These are phyloP conservation scores for Arxiozyma heterogenica DNA, from an alignment of 1,139 yeast species.

Conservation along the genomic window DNA sequence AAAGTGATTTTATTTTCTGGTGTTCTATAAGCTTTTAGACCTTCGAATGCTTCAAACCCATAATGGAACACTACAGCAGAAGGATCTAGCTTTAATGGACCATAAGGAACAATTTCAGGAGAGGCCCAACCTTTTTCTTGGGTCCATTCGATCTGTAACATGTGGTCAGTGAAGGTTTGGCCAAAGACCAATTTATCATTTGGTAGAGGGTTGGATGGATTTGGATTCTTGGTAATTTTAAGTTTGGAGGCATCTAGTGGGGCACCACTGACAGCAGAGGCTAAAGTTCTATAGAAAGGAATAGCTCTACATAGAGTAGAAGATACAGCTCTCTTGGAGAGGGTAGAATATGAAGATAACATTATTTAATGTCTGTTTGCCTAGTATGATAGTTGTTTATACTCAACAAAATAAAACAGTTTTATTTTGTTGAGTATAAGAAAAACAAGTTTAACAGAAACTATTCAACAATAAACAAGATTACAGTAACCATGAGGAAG, in stretches of 20 bases:
- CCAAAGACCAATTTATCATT: slow-evolving; percentile 79
- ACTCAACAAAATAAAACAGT: too few relatives aligned
- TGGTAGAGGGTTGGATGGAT: slow-evolving; percentile 60
- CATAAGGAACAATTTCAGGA: slow-evolving; percentile 83
- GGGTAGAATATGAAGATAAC: background rate
- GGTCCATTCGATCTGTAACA: slow-evolving; percentile 82
- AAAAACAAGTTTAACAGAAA: too few relatives aligned
- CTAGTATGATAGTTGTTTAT: too few relatives aligned
- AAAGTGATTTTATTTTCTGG: slow-evolving; percentile 59
- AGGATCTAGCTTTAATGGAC: slow-evolving; percentile 67
- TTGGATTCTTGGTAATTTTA: slow-evolving; percentile 44
- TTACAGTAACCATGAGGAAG: too few relatives aligned
- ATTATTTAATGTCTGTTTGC: background rate
- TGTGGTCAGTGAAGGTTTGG: slow-evolving; percentile 79
- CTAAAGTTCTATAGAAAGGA: background rate
- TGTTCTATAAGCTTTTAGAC: slow-evolving; percentile 87
- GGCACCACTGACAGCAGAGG: slow-evolving; percentile 22
- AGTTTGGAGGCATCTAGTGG: slow-evolving; percentile 64
- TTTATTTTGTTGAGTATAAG: too few relatives aligned
- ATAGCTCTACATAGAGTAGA: background rate
- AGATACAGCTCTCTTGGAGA: background rate
- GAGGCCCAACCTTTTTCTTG: slow-evolving; percentile 69
- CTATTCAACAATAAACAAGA: too few relatives aligned
- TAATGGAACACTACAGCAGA: slow-evolving; percentile 86
- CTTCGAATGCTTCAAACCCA: slow-evolving; percentile 92